These are phyloP conservation scores for Xylaria telfairii DNA, from an alignment of 495 filamentous ascomycete species.

Conservation along the genomic window DNA sequence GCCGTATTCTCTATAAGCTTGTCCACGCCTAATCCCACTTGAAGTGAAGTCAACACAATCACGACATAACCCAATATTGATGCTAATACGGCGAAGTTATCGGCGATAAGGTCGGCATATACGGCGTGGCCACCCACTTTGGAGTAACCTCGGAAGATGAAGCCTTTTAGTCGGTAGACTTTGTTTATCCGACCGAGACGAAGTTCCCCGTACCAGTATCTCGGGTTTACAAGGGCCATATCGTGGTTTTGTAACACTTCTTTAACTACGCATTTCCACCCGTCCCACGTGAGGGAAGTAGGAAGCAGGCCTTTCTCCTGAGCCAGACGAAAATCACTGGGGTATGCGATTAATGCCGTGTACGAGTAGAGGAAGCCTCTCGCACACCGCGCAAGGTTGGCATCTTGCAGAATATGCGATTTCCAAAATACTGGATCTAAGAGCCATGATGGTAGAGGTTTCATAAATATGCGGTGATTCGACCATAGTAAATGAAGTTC, in stretches of 20 bases:
- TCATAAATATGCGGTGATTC: constrained; percentile 47
- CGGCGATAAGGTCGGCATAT: constrained; percentile 47
- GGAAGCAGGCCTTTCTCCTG: constrained; percentile 46
- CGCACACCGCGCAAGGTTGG: constrained; percentile 37
- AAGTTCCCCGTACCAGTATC: constrained; percentile 55
- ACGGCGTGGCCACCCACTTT: constrained; percentile 31
- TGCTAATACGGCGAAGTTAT: constrained; percentile 55
- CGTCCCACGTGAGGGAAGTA: constrained; percentile 35
- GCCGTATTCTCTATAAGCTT: constrained; percentile 40
- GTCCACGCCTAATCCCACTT: constrained; percentile 60
- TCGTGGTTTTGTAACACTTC: constrained; percentile 34
- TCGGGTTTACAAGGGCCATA: constrained; percentile 41
- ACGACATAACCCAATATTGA: constrained; percentile 56
- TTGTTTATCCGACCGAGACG: constrained; percentile 49
- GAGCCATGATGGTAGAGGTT: constrained; percentile 53
- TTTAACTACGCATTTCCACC: constrained; percentile 34
- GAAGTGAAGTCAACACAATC: constrained; percentile 64
- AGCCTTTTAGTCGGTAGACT: constrained; percentile 39
- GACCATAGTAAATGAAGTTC: constrained; percentile 54
- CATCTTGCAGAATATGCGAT: constrained; percentile 25
- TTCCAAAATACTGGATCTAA: constrained; percentile 51
- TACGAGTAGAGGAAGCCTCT: constrained; percentile 55
- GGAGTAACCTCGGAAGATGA: constrained; percentile 39
- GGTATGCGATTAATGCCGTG: constrained; percentile 48
- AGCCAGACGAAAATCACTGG: constrained; percentile 54